These are phyloP conservation scores for Neostapfia colusana DNA, from an alignment of 176 grass and related monocot genomes.

Conservation along the genomic window DNA sequence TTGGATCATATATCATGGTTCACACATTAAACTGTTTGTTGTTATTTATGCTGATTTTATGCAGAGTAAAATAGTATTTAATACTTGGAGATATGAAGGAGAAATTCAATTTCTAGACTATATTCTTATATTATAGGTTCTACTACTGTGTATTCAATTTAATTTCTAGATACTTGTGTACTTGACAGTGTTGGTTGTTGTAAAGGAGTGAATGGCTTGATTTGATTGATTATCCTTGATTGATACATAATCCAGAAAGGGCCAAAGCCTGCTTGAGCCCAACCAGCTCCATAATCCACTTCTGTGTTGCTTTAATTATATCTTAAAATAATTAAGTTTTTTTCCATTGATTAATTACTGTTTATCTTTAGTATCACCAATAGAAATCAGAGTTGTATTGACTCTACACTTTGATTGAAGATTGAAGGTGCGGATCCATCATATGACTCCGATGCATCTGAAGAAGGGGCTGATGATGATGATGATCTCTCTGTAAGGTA, in stretches of 20 bases:
- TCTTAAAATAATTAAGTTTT: background rate
- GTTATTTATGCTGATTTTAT: slow-evolving; percentile 4
- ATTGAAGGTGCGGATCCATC: slow-evolving; percentile 61
- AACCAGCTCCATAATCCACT: background rate
- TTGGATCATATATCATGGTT: background rate
- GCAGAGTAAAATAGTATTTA: background rate
- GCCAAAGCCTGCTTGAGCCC: background rate
- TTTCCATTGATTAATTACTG: slow-evolving; percentile 36
- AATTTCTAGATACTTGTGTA: background rate
- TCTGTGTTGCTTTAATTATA: slow-evolving; percentile 20
- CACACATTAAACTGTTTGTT: background rate
- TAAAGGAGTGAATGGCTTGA: background rate
- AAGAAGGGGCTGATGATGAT: slow-evolving; percentile 66
- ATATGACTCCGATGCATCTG: slow-evolving; percentile 58
- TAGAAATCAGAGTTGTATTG: slow-evolving; percentile 50
- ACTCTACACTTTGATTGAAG: slow-evolving; percentile 67
- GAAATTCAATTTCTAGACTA: background rate
- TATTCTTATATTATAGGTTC: background rate
- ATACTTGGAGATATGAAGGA: background rate
- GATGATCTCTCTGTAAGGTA: slow-evolving; percentile 90
- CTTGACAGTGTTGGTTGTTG: background rate
- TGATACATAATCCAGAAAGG: background rate
- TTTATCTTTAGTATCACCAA: slow-evolving; percentile 45
- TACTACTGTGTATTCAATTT: background rate
- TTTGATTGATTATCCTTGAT: background rate